Base-by-base conservation (phyloP, 2,329 filamentous ascomycete genomes). In the Trichophyton verrucosum region DNA sequence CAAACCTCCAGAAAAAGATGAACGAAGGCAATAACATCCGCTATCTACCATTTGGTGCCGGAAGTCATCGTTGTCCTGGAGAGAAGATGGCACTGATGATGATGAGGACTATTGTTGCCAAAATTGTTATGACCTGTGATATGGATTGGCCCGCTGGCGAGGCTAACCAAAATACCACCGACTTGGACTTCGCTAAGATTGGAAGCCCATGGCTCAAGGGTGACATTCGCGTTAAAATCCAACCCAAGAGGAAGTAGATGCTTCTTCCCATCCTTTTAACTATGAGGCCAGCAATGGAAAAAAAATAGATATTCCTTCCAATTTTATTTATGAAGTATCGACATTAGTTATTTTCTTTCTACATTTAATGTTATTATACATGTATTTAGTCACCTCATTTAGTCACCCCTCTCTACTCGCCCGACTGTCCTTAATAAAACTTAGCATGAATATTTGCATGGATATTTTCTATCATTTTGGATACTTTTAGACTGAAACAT, bases 171-270 rank as follows among this genome's bases (percentile, higher is more conserved):
- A 61, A 64, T 49, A 53, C 58, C 22, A 60, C 61, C 6, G 58
- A 59, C 17, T 47, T 64, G 57, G 62, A 64, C 51, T 64, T 64
- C 49, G 59, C 57, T 13, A 64, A 64, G 27, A 64, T 62, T 30
- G 62, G 62, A n/a, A 64, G 62, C 49, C 62, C 62, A 4, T 64
- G 62, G 62, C 44, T 62, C 5, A 62, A 58, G 59, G 62, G 61
- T 42, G 62, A 62, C 17, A 58, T 61, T 9, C 53, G 58, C 24
- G 61, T 64, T 33, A 61, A 47, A n/a, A 61, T 64, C 42, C 60
- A 59, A 17, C 60, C 57, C 27, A 59, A 59, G 27, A 38, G 11
- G 11, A 24, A 59, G 30, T 46, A 57, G 11, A 30, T 33, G 17
- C 30, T 4, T 33, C 24, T 30, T 2, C 22, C 13, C 22, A 30